Percentiles rank a stretch among this genome's conserved stretches.
Conservation (phyloP, 2,329 filamentous ascomycete species). For the Curvularia sp. region DNA sequence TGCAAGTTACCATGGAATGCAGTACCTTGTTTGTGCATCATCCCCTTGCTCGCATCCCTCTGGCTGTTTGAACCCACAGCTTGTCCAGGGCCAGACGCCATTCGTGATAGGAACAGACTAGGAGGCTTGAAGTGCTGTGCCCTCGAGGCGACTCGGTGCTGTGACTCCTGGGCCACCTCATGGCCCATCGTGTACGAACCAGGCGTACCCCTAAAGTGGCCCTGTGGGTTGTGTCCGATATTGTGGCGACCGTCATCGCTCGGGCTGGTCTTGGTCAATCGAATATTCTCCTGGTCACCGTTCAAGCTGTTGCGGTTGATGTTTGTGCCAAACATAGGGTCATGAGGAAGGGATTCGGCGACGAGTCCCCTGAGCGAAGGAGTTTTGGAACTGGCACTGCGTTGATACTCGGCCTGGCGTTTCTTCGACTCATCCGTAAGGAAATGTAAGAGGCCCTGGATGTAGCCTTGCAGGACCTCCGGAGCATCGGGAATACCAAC, state of each 20-base stretch:
- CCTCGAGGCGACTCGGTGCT: conserved; percentile 22
- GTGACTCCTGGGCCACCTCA: conserved; percentile 23
- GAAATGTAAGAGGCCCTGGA: conserved; percentile 42
- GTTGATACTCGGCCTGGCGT: conserved; percentile 21
- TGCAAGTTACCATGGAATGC: conserved; percentile 19
- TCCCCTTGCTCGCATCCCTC: conserved; percentile 22
- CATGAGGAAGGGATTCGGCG: conserved; percentile 33
- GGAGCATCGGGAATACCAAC: conserved; percentile 41
- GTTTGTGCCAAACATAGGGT: conserved; percentile 40
- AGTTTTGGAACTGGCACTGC: conserved; percentile 22
- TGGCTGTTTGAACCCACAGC: conserved; percentile 16
- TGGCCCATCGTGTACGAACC: conserved; percentile 21
- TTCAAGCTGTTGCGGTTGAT: conserved; percentile 28
- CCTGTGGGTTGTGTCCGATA: conserved; percentile 24
- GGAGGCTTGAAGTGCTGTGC: conserved; percentile 22
- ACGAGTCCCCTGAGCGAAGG: conserved; percentile 39
- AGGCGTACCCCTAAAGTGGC: conserved; percentile 17
- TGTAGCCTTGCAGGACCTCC: conserved; percentile 45
- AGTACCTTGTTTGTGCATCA: conserved; percentile 25
- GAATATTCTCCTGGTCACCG: conserved; percentile 38
- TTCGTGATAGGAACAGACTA: conserved; percentile 23
- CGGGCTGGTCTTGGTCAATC: conserved; percentile 21
- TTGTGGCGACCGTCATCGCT: conserved; percentile 21
- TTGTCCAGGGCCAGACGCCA: conserved; percentile 17
- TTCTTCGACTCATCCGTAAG: conserved; percentile 39